phyloP scores from a whole-genome alignment of 345 rosid species.

The Rhodamnia argentea region DNA sequence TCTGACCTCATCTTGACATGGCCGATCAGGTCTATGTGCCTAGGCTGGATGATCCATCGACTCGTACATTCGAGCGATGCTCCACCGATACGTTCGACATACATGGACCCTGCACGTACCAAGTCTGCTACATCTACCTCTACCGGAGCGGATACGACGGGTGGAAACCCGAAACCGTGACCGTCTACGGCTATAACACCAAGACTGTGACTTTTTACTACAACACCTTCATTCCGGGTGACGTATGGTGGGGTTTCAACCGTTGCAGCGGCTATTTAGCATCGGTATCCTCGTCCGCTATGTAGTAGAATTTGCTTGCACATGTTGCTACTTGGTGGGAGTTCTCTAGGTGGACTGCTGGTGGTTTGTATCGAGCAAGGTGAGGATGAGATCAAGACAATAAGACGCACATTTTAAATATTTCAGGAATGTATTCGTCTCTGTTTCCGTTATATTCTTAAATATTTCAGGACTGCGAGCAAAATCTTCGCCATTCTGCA shows the following conservation, averaged over 20 bases:
- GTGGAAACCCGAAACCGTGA: conserved; percentile 49
- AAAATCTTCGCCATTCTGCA: not conserved
- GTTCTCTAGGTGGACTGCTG: not conserved
- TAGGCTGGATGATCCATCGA: conserved; percentile 41
- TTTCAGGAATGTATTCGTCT: not conserved
- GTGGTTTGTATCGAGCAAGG: not conserved
- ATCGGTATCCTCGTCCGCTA: not conserved
- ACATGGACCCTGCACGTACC: conserved; percentile 47
- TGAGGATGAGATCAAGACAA: not conserved
- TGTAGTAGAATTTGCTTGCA: not conserved
- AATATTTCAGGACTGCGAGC: not conserved
- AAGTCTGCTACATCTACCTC: conserved; percentile 47
- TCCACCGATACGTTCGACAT: conserved; percentile 48
- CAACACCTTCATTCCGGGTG: conserved; percentile 37
- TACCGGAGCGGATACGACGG: conserved; percentile 54
- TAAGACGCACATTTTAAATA: not conserved
- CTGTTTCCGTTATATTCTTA: not conserved
- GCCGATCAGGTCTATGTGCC: conserved; percentile 35
- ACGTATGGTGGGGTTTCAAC: conserved; percentile 52
- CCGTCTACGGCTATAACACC: conserved; percentile 32
- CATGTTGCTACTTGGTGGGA: not conserved
- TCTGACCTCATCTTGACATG: not conserved
- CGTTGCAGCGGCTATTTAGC: conserved; percentile 9
- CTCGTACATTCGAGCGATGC: conserved; percentile 45
- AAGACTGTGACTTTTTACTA: conserved; percentile 34